phyloP scores from a whole-genome alignment of 805 yeast genomes.

The Zygoascus ofunaensis region DNA sequence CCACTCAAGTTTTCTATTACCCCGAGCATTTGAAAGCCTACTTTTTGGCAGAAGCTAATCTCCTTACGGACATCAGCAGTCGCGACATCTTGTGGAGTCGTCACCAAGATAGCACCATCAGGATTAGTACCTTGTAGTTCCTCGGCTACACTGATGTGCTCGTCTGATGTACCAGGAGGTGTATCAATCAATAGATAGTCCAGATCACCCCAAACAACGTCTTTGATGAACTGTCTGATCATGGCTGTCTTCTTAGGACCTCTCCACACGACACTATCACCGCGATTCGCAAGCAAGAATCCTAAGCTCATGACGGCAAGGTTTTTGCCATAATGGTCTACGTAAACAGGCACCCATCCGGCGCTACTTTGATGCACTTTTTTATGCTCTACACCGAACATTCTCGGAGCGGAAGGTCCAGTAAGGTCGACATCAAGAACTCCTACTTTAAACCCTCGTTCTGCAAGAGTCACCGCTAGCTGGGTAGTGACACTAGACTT shows the following conservation, averaged over 20 bases:
- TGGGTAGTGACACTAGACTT: constrained; percentile 95
- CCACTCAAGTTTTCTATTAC: constrained; percentile 96
- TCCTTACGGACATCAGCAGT: constrained; percentile 93
- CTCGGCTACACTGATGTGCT: constrained; percentile 94
- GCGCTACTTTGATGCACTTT: constrained; percentile 72
- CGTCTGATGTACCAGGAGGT: constrained; percentile 98
- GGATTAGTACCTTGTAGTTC: constrained; percentile 57
- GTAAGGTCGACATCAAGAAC: constrained; percentile 91
- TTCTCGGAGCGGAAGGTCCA: constrained; percentile 92
- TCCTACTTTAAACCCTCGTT: constrained; percentile 74
- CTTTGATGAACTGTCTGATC: constrained; percentile 87
- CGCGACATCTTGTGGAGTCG: constrained; percentile 92
- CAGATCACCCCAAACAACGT: constrained; percentile 79
- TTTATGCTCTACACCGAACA: constrained; percentile 80
- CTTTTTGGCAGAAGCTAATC: constrained; percentile 83
- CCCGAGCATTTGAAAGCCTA: constrained; percentile 70
- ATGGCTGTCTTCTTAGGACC: constrained; percentile 98
- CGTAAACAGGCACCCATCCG: constrained; percentile 89
- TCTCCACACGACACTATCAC: constrained; percentile 92
- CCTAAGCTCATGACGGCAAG: constrained; percentile 80
- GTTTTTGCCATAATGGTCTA: constrained; percentile 32
- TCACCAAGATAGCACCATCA: constrained; percentile 90
- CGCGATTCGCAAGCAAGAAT: constrained; percentile 72
- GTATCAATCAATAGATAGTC: constrained; percentile 85
- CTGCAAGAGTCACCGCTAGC: constrained; percentile 70